Evolutionary conservation across 2,329 filamentous ascomycete species (phyloP), one percentile per base, ranked within the genome.

Genomic region (Ilyonectria destructans): DNA sequence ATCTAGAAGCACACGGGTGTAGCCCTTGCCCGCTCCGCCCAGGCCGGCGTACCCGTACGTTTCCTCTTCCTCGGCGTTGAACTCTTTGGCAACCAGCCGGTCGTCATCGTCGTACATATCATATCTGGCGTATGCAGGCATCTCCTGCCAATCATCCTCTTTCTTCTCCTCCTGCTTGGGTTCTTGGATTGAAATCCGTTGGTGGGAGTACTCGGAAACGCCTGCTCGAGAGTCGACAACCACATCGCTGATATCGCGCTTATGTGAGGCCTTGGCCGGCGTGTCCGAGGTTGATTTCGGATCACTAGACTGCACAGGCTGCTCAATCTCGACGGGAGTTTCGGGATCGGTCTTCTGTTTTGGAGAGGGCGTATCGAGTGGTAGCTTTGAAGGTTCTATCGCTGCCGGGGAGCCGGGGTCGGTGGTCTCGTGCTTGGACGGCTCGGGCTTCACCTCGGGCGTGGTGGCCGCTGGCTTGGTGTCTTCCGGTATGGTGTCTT

Each of bases 41-140:
- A 97, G 87, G 15, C 92, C 92, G 23, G 86, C 89, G 75, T 97
- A 97, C 48, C 88, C 91, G 69, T 91, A 89, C 51, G 82, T 85
- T 52, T 92, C 88, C 40, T 86, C 92, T n/a, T 88, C 91, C 55
- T 94, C 91, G 15, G 91, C 89, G 33, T 92, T 90, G 66, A 92
- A 92, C 74, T 97, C 96, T 70, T 89, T 91, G 13, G 96, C 96
- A 71, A 99, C 87, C 31, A 99, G 86, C 72, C 89, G 93, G 74
- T 97, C 93, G 79, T 97, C 92, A 76, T 99, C 96, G 78, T 99
- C 94, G 80, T 98, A 99, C 73, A 97, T 93, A 81, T 98, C 96
- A 79, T 96, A 97, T 43, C 92, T 92, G 8, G 95, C 96, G 77
- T 95, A 94, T 1, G 96, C 91, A 2, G 96, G 96, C 96, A 99